Evolutionary conservation across 2,329 filamentous ascomycete genomes (phyloP).

Genomic region (Arthrobotrys sphaeroides): DNA sequence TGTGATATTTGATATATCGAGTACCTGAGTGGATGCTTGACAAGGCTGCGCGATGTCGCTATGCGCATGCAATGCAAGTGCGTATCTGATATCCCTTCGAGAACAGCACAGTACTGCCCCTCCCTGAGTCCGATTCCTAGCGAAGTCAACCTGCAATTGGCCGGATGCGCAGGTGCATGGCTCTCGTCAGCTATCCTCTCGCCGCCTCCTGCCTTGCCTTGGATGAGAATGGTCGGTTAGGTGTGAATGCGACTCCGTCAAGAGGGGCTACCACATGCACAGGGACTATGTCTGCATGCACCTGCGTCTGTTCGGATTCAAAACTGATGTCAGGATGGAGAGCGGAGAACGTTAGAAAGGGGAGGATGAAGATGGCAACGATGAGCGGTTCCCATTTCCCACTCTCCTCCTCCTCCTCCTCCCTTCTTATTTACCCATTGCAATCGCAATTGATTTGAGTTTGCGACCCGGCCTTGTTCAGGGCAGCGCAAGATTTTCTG

Average conservation of each 20-base stretch:
- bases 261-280: neutral
- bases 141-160: slow-evolving; percentile 11
- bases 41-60: no score
- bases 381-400: neutral
- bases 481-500: neutral
- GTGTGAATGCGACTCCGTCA: neutral
- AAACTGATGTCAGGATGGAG: neutral
- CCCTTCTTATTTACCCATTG: neutral
- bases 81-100: neutral
- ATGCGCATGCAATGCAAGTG: no score
- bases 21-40: no score
- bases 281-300: no score
- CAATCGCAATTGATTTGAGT: slow-evolving; percentile 1
- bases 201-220: neutral
- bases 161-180: neutral
- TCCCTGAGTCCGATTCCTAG: neutral
- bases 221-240: neutral
- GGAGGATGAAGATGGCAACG: neutral
- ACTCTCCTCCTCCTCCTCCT: neutral
- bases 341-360: slow-evolving; percentile 9
- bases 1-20: no score
- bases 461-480: slow-evolving; percentile 8
- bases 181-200: neutral
- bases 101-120: no score
- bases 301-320: no score